A percentile compares a stretch with the other conserved stretches of the same genome.
phyloP scores from a whole-genome alignment of 179 eudicot genomes.

The Camellia oleifera region DNA sequence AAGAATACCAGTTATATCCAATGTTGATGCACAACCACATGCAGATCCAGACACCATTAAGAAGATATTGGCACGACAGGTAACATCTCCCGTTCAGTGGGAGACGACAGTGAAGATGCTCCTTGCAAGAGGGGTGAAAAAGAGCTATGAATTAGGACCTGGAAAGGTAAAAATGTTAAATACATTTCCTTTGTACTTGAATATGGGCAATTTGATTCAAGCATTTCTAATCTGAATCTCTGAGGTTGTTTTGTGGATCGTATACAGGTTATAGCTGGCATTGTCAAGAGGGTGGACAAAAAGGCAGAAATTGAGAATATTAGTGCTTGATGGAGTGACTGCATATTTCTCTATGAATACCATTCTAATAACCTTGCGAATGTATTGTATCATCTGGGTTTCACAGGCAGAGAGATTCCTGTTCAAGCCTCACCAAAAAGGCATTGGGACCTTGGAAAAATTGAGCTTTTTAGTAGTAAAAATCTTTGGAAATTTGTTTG shows the following conservation, averaged over 20 bases:
- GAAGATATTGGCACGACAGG: conserved; percentile 86
- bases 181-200: not conserved
- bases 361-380: not conserved
- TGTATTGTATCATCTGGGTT: not conserved
- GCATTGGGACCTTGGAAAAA: not conserved
- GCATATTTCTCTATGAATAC: not conserved
- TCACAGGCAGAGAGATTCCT: not conserved
- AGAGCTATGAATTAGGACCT: conserved; percentile 91
- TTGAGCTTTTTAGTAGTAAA: not conserved
- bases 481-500: not conserved
- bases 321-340: conserved; percentile 41
- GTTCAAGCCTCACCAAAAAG: not conserved
- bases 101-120: conserved; percentile 87
- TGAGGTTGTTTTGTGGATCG: conserved; percentile 8
- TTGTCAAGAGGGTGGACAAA: conserved; percentile 80
- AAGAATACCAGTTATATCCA: conserved; percentile 87
- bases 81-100: conserved; percentile 95
- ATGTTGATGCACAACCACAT: conserved; percentile 93
- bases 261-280: conserved; percentile 84
- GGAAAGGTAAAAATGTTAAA: conserved; percentile 60
- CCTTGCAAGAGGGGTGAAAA: conserved; percentile 62
- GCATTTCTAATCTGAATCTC: not conserved
- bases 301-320: conserved; percentile 71
- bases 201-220: not conserved
- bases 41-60: conserved; percentile 80